These are phyloP conservation scores for Aquilaria yunnanensis DNA, from an alignment of 345 rosid species.

Conservation along the genomic window DNA sequence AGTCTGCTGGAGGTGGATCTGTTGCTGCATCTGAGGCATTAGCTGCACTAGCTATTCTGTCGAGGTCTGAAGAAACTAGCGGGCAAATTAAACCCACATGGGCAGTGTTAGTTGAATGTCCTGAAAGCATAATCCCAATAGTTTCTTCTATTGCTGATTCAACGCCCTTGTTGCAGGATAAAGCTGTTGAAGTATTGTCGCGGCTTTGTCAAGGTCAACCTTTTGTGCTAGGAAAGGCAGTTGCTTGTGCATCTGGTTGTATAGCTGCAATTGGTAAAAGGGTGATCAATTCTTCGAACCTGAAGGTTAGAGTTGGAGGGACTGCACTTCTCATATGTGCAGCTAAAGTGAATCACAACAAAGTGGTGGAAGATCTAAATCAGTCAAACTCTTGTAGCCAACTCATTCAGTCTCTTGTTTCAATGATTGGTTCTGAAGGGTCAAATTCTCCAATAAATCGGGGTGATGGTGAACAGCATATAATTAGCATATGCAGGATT, in stretches of 20 bases:
- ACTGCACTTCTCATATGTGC: conserved; percentile 91
- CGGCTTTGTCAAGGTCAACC: conserved; percentile 85
- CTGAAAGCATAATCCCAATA: conserved; percentile 73
- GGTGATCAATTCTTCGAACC: conserved; percentile 54
- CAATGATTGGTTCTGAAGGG: conserved; percentile 49
- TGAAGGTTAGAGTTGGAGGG: conserved; percentile 90
- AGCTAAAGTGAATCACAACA: conserved; percentile 79
- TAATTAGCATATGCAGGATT: conserved; percentile 57
- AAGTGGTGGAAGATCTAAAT: conserved; percentile 80
- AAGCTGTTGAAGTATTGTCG: conserved; percentile 89
- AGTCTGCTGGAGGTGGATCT: conserved; percentile 62
- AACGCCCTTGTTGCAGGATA: conserved; percentile 78
- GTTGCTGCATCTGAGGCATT: conserved; percentile 77
- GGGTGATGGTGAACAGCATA: conserved; percentile 40
- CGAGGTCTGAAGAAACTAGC: conserved; percentile 50
- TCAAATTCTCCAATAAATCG: conserved; percentile 37
- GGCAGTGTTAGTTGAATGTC: conserved; percentile 84
- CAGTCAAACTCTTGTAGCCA: conserved; percentile 53
- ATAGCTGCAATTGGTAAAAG: conserved; percentile 63
- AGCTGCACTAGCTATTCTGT: conserved; percentile 88
- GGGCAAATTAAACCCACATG: conserved; percentile 81
- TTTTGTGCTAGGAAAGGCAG: conserved; percentile 68
- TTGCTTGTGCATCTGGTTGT: conserved; percentile 62
- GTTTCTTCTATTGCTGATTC: conserved; percentile 71
- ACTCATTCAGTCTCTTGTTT: conserved; percentile 77